Percentiles rank a stretch among this genome's conserved stretches.
These are phyloP conservation scores for Hanseniaspora nectarophila DNA, from an alignment of 805 yeast genomes.

Conservation along the genomic window DNA sequence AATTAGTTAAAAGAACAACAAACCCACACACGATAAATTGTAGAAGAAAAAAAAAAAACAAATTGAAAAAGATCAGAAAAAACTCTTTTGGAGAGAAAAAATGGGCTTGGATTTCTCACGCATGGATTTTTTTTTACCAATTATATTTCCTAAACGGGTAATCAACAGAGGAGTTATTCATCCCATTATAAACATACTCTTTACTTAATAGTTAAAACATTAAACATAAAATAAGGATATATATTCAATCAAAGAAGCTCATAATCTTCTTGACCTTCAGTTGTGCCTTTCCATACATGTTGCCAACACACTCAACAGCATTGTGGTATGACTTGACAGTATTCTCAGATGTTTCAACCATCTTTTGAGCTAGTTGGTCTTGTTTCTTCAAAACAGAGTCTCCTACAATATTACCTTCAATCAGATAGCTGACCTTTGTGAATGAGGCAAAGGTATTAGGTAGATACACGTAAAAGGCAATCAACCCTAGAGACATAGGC, in stretches of 20 bases:
- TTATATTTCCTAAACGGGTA: conserved; percentile 1
- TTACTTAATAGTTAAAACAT: too few relatives aligned
- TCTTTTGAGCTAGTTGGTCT: neutral
- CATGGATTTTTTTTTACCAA: too few relatives aligned
- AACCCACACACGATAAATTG: too few relatives aligned
- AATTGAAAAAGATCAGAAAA: too few relatives aligned
- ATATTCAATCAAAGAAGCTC: neutral
- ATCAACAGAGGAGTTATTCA: too few relatives aligned
- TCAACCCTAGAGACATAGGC: conserved; percentile 42
- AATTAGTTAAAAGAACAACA: too few relatives aligned
- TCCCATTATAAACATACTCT: too few relatives aligned
- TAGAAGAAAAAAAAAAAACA: too few relatives aligned
- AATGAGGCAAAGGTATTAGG: conserved; percentile 49
- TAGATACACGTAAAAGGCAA: conserved; percentile 43
- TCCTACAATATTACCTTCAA: conserved; percentile 33
- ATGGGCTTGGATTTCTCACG: too few relatives aligned
- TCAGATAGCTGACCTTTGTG: conserved; percentile 34
- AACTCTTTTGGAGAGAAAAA: too few relatives aligned
- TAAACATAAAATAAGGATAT: too few relatives aligned
- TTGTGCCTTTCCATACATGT: neutral
- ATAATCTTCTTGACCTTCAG: neutral
- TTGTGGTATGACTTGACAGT: neutral
- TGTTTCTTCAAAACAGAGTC: conserved; percentile 18
- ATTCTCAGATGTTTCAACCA: neutral
- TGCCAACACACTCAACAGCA: neutral